phyloP scores from a whole-genome alignment of 2,329 filamentous ascomycete species.

The Aureobasidium lini region DNA sequence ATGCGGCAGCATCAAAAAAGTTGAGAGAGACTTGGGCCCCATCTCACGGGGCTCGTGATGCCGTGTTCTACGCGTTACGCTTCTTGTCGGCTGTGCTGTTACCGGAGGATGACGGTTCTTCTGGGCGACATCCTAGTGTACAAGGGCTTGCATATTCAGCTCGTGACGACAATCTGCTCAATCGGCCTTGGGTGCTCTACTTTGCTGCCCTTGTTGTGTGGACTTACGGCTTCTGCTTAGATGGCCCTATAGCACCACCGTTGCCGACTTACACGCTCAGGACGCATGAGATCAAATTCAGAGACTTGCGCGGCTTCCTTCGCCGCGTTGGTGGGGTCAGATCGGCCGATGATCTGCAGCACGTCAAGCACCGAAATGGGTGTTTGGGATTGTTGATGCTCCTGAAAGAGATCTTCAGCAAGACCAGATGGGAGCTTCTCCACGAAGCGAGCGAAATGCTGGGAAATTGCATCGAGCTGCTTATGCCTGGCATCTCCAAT shows the following conservation, averaged over 20 bases:
- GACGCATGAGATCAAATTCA: conserved; percentile 58
- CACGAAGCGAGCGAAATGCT: conserved; percentile 78
- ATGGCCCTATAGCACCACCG: conserved; percentile 59
- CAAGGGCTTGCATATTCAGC: conserved; percentile 58
- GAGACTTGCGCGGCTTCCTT: conserved; percentile 75
- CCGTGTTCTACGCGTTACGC: conserved; percentile 83
- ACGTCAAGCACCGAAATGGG: conserved; percentile 67
- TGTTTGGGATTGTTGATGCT: conserved; percentile 77
- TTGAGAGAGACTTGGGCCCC: conserved; percentile 89
- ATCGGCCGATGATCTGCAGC: conserved; percentile 69
- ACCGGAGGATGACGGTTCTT: conserved; percentile 41
- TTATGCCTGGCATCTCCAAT: conserved; percentile 27
- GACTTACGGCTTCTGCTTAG: conserved; percentile 87
- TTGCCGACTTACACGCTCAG: conserved; percentile 38
- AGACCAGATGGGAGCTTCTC: conserved; percentile 83
- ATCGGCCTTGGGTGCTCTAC: conserved; percentile 92
- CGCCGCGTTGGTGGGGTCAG: conserved; percentile 61
- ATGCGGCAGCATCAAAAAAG: conserved; percentile 67
- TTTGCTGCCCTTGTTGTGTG: conserved; percentile 88
- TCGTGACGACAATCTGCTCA: conserved; percentile 80
- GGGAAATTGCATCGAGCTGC: conserved; percentile 67
- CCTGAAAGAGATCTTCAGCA: conserved; percentile 71
- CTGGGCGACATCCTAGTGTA: conserved; percentile 13
- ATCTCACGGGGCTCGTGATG: conserved; percentile 78
- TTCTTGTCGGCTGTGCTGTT: conserved; percentile 81